Base-by-base conservation (phyloP, 108 stramenopile species). In the Seminavis robusta region DNA sequence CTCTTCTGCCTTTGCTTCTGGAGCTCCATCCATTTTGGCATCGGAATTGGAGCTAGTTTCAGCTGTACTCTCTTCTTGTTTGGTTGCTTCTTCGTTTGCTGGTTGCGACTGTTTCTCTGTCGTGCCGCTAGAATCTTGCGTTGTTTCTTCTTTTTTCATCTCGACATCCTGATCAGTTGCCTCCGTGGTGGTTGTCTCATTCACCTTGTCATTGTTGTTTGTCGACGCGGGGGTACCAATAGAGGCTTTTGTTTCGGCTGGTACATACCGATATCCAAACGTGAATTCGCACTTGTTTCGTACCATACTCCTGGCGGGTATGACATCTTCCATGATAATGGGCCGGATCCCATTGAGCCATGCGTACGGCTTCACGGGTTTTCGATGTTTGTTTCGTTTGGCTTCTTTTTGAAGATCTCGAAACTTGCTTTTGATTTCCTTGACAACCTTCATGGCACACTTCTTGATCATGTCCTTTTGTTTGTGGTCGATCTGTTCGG, bases 261-360 rank as follows among this genome's bases (percentile, higher is more conserved):
- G 42, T 17, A 28, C 20, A 33, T 50, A 29, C 19, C 63, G 64
- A 50, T 74, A 77, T 17, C 93, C 90, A 60, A 92, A 72, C 15
- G 90, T 97, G 47, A 95, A 90, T 44, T 94, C 92, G 42, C 76
- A 81, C 72, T 97, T 97, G 79, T 97, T 97, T 20, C 95, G 62
- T 48, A 94, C 86, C 20, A 52, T 43, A 20, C 46, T 23, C 7
- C 86, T 86, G 38, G 77, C 77, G 9, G 76, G 63, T 1, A 83
- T 16, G 8, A 87, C 68, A 31, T 70, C 41, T 19, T 81, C 56
- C 26, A 87, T 46, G 2, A 46, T 28, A 47, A 90, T 80, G 27
- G 69, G 53, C 19, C 71, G 59, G 39, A 66, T 68, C 55, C 41
- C 39, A 16, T 65, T 71, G 17, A 80, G 20, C 85, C 85, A 89